Evolutionary conservation across 495 filamentous ascomycete genomes (phyloP), one percentile per base, ranked within the genome.

Genomic region (Cetradonia linearis): DNA sequence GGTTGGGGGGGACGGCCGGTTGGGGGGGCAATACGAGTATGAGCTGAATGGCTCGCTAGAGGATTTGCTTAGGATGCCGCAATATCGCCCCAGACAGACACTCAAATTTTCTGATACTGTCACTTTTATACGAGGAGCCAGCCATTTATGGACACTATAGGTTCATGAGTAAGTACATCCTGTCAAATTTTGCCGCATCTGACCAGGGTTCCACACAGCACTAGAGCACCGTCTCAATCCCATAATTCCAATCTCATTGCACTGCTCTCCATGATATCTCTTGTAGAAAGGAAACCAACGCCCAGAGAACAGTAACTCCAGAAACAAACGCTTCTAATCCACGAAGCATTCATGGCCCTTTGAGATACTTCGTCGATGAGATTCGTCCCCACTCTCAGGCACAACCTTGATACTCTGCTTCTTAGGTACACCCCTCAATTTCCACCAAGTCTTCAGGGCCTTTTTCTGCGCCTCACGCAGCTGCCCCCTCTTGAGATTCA

Each of bases 391-490:
- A 16, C 57, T 58, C 42, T 59, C 49, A 16, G 33, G 30, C 31
- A 37, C 56, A 7, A 50, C 56, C 16, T 40, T 48, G 8, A 44
- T 30, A 20, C 42, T 46, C 38, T 31, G 28, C 14, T 50, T 18
- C 38, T 58, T 56, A 18, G 66, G 63, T n/a, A 63, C 18, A n/a
- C 66, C 66, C 44, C 44, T 20, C 28, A 68, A 27, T 14, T 42
- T 63, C 66, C 66, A 68, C 64, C 65, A 65, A 8, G 49, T 27
- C 47, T 63, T 62, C 50, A 68, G 30, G 25, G 52, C 60, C 34
- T 28, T 55, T 46, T 68, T 68, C 31, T 68, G 66, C 11, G 53
- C 59, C 28, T 63, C 50, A 11, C 65, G 62, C n/a, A 61, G 31
- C 20, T 62, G 59, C 34, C 31, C 42, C 5, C 28, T 20, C 46